A percentile compares a stretch with the other conserved stretches of the same genome.
These are phyloP conservation scores for Breynia disticha DNA, from an alignment of 441 rosid genomes.

Conservation along the genomic window DNA sequence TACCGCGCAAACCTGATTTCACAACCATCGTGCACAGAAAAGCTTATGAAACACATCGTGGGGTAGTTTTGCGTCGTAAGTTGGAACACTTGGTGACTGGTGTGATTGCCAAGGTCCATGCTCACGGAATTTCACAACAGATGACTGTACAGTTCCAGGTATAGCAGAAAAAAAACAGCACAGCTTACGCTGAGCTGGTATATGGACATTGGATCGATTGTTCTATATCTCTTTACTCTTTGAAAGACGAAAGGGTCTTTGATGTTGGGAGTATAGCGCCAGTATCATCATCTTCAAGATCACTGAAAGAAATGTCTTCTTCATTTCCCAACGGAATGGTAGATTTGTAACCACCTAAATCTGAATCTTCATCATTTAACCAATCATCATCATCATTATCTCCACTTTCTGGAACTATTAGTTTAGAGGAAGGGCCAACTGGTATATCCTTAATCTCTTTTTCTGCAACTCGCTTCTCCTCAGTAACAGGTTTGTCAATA, in stretches of 20 bases:
- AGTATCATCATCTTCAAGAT: constrained; percentile 75
- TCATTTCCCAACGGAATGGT: constrained; percentile 43
- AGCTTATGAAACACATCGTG: background rate
- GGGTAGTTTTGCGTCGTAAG: background rate
- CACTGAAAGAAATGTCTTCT: constrained; percentile 89
- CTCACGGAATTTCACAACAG: constrained; percentile 8
- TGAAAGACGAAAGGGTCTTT: constrained; percentile 19
- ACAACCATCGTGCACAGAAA: constrained; percentile 20
- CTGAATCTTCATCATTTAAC: constrained; percentile 69
- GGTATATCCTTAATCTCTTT: constrained; percentile 21
- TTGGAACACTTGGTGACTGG: constrained; percentile 3
- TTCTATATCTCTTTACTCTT: constrained; percentile 21
- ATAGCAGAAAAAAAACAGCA: constrained; percentile 12
- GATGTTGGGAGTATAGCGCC: constrained; percentile 35
- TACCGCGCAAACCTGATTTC: no score
- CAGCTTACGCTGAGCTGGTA: constrained; percentile 10
- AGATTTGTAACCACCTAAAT: constrained; percentile 35
- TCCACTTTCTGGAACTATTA: constrained; percentile 39
- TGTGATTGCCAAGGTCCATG: constrained; percentile 1
- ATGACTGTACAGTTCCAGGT: constrained; percentile 3
- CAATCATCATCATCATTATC: constrained; percentile 82
- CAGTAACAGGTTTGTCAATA: constrained; percentile 59
- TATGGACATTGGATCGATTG: background rate
- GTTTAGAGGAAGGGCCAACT: constrained; percentile 25
- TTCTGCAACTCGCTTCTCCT: constrained; percentile 37